phyloP scores from a whole-genome alignment of 106 monocot species.

The Dendrobium huoshanense region DNA sequence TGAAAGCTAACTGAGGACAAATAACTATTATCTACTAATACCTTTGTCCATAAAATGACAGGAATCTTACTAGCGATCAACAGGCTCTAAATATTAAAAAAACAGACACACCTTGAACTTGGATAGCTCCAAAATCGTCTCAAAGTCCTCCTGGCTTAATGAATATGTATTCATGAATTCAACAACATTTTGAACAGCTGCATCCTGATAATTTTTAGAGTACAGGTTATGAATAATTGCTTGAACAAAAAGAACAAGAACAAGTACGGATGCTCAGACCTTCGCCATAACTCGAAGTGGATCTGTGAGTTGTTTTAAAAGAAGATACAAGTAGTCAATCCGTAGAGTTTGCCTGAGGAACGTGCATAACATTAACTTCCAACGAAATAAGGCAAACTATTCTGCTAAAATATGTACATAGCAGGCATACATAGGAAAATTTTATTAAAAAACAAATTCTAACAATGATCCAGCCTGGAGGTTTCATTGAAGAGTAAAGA shows the following conservation, averaged over 20 bases:
- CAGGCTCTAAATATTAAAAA: not conserved
- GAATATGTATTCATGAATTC: constrained; percentile 94
- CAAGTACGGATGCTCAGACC: constrained; percentile 24
- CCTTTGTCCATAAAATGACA: not conserved
- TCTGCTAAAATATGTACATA: not conserved
- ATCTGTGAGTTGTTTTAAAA: constrained; percentile 62
- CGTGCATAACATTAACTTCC: not conserved
- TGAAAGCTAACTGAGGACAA: not conserved
- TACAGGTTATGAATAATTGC: not conserved
- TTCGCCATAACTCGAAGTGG: constrained; percentile 66
- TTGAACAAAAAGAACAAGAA: not conserved
- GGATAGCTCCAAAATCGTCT: constrained; percentile 76
- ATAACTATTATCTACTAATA: not conserved
- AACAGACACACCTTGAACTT: constrained; percentile 60
- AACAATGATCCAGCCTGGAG: not conserved
- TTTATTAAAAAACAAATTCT: not conserved
- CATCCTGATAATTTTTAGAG: constrained; percentile 43
- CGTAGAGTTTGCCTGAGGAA: constrained; percentile 51
- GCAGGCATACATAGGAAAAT: not conserved
- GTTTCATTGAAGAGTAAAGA: too few species aligned
- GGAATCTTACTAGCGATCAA: not conserved
- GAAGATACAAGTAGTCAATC: constrained; percentile 69
- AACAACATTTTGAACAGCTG: constrained; percentile 78
- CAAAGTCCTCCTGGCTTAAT: constrained; percentile 87
- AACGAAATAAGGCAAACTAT: not conserved